These are phyloP conservation scores for Corchorus capsularis DNA, from an alignment of 345 rosid species.

Conservation along the genomic window DNA sequence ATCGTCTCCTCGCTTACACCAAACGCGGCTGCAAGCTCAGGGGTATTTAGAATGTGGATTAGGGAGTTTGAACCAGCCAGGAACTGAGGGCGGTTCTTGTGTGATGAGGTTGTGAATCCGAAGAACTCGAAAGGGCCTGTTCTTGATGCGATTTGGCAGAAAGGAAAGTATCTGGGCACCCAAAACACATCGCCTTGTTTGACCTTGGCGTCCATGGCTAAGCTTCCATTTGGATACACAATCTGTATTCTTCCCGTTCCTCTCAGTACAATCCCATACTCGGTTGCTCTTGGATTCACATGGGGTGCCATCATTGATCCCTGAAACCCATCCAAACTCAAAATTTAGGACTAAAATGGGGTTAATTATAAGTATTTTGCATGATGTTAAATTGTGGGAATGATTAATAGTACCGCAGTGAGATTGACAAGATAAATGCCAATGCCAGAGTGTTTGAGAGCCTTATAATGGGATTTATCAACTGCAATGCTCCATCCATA, in stretches of 20 bases:
- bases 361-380: no score
- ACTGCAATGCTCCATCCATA: conserved; percentile 85
- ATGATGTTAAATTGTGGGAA: not conserved
- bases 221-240: conserved; percentile 75
- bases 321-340: conserved; percentile 24
- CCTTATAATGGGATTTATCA: conserved; percentile 49
- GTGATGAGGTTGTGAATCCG: conserved; percentile 86
- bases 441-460: conserved; percentile 65
- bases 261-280: conserved; percentile 68
- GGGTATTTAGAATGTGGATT: conserved; percentile 40
- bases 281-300: conserved; percentile 81
- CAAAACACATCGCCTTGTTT: conserved; percentile 71
- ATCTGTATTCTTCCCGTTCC: conserved; percentile 77
- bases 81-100: conserved; percentile 79
- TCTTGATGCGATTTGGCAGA: conserved; percentile 79
- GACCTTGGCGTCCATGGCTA: conserved; percentile 56
- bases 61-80: conserved; percentile 67
- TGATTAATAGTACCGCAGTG: conserved; percentile 56
- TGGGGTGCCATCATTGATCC: conserved; percentile 99
- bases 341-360: no score
- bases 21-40: conserved; percentile 60
- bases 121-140: conserved; percentile 65
- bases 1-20: conserved; percentile 52
- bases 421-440: conserved; percentile 78
- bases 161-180: conserved; percentile 84